These are phyloP conservation scores for Radiomyces spectabilis DNA, from an alignment of 192 early-diverging fungal species.

Conservation along the genomic window DNA sequence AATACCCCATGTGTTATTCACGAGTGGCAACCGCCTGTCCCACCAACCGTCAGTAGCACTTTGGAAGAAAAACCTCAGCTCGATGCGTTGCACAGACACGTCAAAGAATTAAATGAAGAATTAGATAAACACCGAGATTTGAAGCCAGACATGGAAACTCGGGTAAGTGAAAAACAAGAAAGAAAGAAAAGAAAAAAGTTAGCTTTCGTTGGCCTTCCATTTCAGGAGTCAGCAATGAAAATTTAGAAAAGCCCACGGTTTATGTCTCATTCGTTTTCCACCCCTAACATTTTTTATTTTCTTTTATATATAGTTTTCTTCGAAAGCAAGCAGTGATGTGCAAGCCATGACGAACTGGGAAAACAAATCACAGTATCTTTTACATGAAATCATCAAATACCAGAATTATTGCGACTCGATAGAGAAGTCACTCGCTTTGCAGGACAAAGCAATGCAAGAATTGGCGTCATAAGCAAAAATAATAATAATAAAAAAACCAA, in stretches of 20 bases:
- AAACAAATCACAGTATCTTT: conserved; percentile 63
- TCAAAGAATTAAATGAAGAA: conserved; percentile 55
- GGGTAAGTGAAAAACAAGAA: too few species aligned
- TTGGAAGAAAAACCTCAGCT: conserved; percentile 44
- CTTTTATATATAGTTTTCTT: conserved; percentile 23
- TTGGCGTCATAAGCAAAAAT: too few species aligned
- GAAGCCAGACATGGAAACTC: conserved; percentile 29
- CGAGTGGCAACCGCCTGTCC: conserved; percentile 44
- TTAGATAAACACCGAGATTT: conserved; percentile 60
- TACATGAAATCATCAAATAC: conserved; percentile 81
- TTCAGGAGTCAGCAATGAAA: too few species aligned
- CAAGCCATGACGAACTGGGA: conserved; percentile 77
- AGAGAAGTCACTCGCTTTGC: conserved; percentile 37
- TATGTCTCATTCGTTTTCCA: too few species aligned
- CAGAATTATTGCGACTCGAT: conserved; percentile 74
- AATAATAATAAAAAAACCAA: too few species aligned
- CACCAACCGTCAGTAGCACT: conserved; percentile 28
- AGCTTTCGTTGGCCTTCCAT: too few species aligned
- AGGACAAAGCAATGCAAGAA: conserved; percentile 4
- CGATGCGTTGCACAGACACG: conserved; percentile 51
- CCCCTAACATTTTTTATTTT: neutral
- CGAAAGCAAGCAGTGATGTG: conserved; percentile 40
- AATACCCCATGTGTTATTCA: conserved; percentile 37
- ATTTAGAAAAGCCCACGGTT: too few species aligned
- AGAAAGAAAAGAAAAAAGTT: too few species aligned